phyloP scores from a whole-genome alignment of 257 asterid species.

The Solanum sejunctum region DNA sequence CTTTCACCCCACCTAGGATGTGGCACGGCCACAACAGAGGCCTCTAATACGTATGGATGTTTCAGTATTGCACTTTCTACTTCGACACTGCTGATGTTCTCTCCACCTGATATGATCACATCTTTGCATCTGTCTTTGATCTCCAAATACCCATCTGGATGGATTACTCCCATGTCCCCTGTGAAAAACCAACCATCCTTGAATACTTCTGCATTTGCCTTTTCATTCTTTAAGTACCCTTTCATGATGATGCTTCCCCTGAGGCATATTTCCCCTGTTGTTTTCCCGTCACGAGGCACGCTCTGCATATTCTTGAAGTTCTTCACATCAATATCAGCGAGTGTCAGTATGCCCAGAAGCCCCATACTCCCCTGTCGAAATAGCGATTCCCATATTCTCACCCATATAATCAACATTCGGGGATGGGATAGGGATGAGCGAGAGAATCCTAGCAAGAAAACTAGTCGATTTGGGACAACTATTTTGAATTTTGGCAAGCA shows the following conservation, averaged over 20 bases:
- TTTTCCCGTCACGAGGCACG: slow-evolving; percentile 45
- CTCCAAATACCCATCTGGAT: background rate
- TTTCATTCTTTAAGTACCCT: slow-evolving; percentile 2
- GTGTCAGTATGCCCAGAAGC: slow-evolving; percentile 45
- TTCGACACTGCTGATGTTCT: slow-evolving; percentile 70
- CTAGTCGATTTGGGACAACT: too few species aligned
- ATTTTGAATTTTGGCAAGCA: too few species aligned
- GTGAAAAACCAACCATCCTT: slow-evolving; percentile 51
- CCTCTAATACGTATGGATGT: too few species aligned
- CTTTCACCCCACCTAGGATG: slow-evolving; percentile 61
- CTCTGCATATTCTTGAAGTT: slow-evolving; percentile 47
- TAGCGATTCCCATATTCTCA: too few species aligned
- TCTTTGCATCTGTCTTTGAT: background rate
- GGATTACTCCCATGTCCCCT: background rate
- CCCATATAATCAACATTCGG: too few species aligned
- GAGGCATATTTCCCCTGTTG: slow-evolving; percentile 62
- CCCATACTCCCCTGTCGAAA: too few species aligned
- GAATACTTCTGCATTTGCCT: slow-evolving; percentile 39
- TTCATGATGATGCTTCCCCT: slow-evolving; percentile 82
- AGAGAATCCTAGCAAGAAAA: too few species aligned
- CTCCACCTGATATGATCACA: slow-evolving; percentile 42
- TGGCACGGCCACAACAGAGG: slow-evolving; percentile 94
- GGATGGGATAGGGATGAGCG: too few species aligned
- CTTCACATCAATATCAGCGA: slow-evolving; percentile 65
- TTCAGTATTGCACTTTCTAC: too few species aligned